Base-by-base conservation (phyloP, 805 yeast genomes). In the Monosporozyma yasuniensis region DNA sequence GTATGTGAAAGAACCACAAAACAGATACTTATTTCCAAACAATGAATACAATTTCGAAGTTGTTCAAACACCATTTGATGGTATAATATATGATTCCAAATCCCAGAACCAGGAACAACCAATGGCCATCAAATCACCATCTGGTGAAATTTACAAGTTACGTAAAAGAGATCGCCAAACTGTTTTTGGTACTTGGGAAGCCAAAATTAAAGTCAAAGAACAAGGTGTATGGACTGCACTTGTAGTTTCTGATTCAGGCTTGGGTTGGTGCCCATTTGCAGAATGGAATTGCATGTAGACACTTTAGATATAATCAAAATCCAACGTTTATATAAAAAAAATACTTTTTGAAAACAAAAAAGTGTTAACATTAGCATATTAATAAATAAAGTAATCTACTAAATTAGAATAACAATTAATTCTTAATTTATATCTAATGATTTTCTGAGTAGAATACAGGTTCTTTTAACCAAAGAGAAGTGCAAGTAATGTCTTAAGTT, bases 1-100 rank as follows among this genome's bases (percentile, higher is more conserved):
- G 45, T 93, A 91, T 65, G 77, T 93, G 50, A 75, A 79, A 49
- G 87, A 84, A 55, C 99, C 99, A 1, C 98, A 91, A 64, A 78
- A 83, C 53, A 77, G 76, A 56, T 73, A 76, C 51, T 67, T 93
- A 45, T 68, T 75, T 8, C 69, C 68, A 18, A 79, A 79, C 19
- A 79, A 78, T 50, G 74, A 79, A 6, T 87, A 87, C 59, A 76
- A 72, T 46, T 90, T 91, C 62, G 77, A 74, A 50, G 66, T 87
- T 32, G 65, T 73, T 14, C 87, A 82, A 58, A 79, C 79, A 54
- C 85, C 86, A 9, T 71, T 80, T n/a, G 67, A 62, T 68, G 75
- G 83, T 2, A 56, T 79, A 44, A 58, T 65, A 6, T 61, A 70
- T 21, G 65, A 53, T 22, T 32, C 49, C 14, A 51, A 51, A 9